Conservation (phyloP, 2,329 filamentous ascomycete species). For the Diplodia sapinea region DNA sequence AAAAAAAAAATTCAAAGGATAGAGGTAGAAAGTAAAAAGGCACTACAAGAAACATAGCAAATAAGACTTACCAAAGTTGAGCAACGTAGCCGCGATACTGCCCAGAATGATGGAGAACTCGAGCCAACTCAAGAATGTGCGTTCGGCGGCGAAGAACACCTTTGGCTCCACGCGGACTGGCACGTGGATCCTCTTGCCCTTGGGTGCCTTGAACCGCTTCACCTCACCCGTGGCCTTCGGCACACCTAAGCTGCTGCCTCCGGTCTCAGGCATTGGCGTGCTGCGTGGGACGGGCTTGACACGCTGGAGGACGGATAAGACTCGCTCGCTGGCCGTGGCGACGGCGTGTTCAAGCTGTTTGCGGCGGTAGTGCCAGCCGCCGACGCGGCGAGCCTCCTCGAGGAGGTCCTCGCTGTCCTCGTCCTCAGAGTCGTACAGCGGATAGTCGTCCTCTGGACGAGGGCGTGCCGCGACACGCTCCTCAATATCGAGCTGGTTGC, state of each 20-base stretch:
- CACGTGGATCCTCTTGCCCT: conserved; percentile 87
- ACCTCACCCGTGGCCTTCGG: conserved; percentile 49
- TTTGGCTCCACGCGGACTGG: conserved; percentile 96
- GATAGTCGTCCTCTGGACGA: conserved; percentile 72
- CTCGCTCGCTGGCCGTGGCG: conserved; percentile 50
- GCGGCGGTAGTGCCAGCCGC: conserved; percentile 76
- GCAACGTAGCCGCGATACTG: conserved; percentile 48
- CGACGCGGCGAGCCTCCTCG: conserved; percentile 76
- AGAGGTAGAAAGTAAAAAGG: background rate
- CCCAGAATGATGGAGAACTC: conserved; percentile 96
- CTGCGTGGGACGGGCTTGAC: conserved; percentile 27
- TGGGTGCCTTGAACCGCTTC: conserved; percentile 70
- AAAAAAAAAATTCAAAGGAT: background rate
- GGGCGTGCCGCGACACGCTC: conserved; percentile 74
- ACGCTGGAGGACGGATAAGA: conserved; percentile 45
- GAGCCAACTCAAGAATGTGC: conserved; percentile 95
- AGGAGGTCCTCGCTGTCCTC: conserved; percentile 76
- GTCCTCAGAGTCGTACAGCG: conserved; percentile 89
- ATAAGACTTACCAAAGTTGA: conserved; percentile 43
- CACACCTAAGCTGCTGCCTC: conserved; percentile 49
- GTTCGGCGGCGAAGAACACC: conserved; percentile 94
- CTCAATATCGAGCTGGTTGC: conserved; percentile 72
- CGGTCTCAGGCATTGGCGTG: conserved; percentile 8
- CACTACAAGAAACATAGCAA: background rate
- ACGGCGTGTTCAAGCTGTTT: conserved; percentile 58